Base-by-base conservation (phyloP, 148 eudicot genomes). In the Persicaria maculosa region DNA sequence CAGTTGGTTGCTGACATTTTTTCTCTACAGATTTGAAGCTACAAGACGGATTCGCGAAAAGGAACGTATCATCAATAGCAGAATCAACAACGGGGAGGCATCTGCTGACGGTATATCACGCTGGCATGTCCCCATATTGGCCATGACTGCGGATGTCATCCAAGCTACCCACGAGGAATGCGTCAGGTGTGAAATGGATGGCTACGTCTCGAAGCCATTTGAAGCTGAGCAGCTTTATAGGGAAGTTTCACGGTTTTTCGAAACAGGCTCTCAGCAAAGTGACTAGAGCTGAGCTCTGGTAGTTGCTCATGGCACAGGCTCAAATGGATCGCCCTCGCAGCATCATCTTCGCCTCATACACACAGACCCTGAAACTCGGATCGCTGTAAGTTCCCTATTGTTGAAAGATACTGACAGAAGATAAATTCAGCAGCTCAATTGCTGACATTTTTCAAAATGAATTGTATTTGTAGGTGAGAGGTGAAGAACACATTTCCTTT, bases 91-190 rank as follows among this genome's bases (percentile, higher is more conserved):
- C 12, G 91, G 89, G 45, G 88, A 88, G 74, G 75, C 65, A 47
- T 77, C 75, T 0, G 53, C 47, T 5, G 89, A 85, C 59, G 83
- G 84, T 69, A 76, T 72, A 25, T 80, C 89, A 70, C 79, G 77
- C 47, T 90, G 97, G 95, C 96, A 89, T 48, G 88, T 95, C 1
- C 96, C 97, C 12, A 92, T 95, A 62, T 73, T 95, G 74, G 97
- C 98, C 61, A 95, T 95, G 98, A 95, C 98, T 4, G 98, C 98
- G 44, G 98, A 95, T 48, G 97, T 95, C 22, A 90, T 95, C 71
- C 98, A 95, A 77, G 97, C 98, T 47, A 95, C 98, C 11, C 88
- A 92, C 31, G 98, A 95, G 75, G 80, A 88, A 72, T 92, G 98
- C 84, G 71, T 79, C 0, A 87, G 72, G 82, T 79, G 82, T 65